Conservation (phyloP, 1,284 basidiomycete genomes). For the Jaminaea rosea region DNA sequence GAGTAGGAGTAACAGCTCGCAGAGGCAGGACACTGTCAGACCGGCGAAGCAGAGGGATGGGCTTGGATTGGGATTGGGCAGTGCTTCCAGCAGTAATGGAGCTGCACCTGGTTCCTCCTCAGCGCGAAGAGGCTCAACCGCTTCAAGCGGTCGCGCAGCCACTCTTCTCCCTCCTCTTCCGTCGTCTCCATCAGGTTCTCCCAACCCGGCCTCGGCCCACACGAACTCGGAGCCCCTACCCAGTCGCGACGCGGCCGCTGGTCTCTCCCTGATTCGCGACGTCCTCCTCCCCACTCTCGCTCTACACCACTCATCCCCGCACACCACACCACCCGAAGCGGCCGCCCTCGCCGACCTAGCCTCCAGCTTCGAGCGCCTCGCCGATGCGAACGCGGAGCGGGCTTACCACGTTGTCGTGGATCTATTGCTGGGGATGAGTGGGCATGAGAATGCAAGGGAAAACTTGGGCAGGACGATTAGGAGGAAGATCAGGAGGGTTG, state of each 20-base stretch:
- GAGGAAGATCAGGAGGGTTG: not conserved
- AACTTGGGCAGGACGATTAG: not conserved
- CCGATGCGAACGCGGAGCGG: not conserved
- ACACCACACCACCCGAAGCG: not conserved
- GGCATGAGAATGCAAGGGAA: not conserved
- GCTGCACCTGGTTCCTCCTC: not conserved
- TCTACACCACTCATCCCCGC: not conserved
- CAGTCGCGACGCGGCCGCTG: not conserved
- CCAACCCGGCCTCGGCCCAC: not conserved
- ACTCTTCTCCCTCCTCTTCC: not conserved
- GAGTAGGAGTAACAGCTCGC: not conserved
- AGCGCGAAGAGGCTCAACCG: too few species aligned
- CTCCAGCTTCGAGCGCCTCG: not conserved
- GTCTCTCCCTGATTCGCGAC: not conserved
- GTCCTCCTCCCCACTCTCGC: not conserved
- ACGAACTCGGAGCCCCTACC: not conserved
- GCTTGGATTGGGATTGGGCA: not conserved
- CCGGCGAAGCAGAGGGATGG: not conserved
- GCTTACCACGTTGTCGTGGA: not conserved
- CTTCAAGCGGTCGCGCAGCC: not conserved
- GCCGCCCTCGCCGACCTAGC: not conserved
- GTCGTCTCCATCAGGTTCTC: not conserved
- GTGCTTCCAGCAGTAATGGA: not conserved
- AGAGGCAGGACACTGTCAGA: not conserved
- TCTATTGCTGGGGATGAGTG: not conserved